Evolutionary conservation across 225 moss, liverwort and hornwort species (phyloP).

Genomic region (Pleurozium schreberi): DNA sequence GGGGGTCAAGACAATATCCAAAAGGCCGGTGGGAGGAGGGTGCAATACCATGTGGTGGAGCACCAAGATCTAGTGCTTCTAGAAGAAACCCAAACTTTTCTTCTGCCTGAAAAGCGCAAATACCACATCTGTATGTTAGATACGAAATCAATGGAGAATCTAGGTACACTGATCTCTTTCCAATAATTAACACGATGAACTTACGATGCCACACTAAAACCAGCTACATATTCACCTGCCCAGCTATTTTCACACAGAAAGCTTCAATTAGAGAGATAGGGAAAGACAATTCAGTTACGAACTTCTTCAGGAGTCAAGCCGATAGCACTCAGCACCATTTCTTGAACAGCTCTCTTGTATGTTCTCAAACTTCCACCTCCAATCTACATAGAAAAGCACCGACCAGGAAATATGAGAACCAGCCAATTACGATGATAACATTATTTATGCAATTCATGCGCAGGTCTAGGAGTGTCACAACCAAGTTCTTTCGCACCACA

Average conservation of each 20-base stretch:
- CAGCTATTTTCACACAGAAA: neutral
- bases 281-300: neutral
- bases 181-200: neutral
- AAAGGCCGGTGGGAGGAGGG: neutral
- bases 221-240: neutral
- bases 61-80: slow-evolving; percentile 92
- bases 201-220: neutral
- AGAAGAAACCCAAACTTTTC: slow-evolving; percentile 95
- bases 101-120: slow-evolving; percentile 49
- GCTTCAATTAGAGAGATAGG: neutral
- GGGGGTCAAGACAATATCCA: neutral
- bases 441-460: neutral
- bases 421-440: neutral
- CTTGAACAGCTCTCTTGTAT: slow-evolving; percentile 84
- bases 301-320: slow-evolving; percentile 79
- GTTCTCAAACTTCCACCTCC: slow-evolving; percentile 98
- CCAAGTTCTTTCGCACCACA: neutral
- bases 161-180: neutral
- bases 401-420: slow-evolving; percentile 1
- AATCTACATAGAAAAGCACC: slow-evolving; percentile 28
- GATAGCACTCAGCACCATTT: slow-evolving; percentile 76
- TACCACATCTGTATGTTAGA: neutral
- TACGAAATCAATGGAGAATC: neutral
- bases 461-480: neutral
- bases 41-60: slow-evolving; percentile 89